Base-by-base conservation (phyloP, 129 eudicot species). In the Solidago caesia region DNA sequence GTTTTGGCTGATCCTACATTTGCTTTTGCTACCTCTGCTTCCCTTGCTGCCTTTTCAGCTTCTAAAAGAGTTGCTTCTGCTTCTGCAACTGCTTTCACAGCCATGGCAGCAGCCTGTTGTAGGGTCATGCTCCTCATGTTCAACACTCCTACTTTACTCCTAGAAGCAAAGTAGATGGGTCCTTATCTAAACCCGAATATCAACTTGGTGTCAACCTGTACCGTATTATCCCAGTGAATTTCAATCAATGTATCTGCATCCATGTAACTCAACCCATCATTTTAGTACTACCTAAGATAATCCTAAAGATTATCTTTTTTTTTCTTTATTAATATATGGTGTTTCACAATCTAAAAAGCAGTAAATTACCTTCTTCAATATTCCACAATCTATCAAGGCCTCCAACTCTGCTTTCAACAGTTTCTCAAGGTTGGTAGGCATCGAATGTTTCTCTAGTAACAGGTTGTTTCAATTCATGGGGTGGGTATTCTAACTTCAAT, bases 11-110 rank as follows among this genome's bases (percentile, higher is more conserved):
- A 85, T 56, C 87, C 87, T 8, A 97, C 97, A 71, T 94, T 97
- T 14, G 92, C 91, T 80, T 94, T 96, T 13, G 96, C 97, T 13
- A 81, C 88, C 78, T 91, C 92, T 43, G 99, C 99, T 70, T 88
- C 97, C 79, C 72, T 83, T 76, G 88, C 87, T 44, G 99, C 97
- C 56, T 44, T 75, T 69, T 94, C 99, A 79, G 99, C 97, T 73
- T 80, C 96, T 39, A 87, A 82, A 44, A 94, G 79, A 12, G 97
- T 94, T 66, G 86, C 91, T 82, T 94, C 98, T 39, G 98, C 98
- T 79, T 94, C 97, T 14, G 92, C 92, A 72, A 94, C 91, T 44
- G 97, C 97, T 70, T 74, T 83, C 60, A 94, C 88, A 71, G 99
- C 97, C 41, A 84, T 89, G 16, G 83, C 91, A n/a, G 92, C 97